Conservation (phyloP, 2,329 filamentous ascomycete genomes). For the Claviceps sp. region DNA sequence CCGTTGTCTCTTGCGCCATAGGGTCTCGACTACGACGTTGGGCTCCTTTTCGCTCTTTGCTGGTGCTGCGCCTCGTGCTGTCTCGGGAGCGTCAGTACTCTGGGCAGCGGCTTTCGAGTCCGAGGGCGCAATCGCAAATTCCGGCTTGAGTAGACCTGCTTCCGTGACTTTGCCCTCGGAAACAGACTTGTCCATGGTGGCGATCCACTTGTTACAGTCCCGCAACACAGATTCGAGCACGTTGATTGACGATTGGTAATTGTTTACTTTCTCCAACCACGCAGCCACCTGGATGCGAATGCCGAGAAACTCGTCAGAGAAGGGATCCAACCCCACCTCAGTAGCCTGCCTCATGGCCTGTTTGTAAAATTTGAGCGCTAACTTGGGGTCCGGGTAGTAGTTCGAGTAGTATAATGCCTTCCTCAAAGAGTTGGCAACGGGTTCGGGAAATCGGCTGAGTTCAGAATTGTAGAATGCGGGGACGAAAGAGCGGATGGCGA, state of each 20-base stretch:
- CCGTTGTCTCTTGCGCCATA: conserved; percentile 47
- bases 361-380: conserved; percentile 73
- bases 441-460: conserved; percentile 49
- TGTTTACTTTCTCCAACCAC: conserved; percentile 65
- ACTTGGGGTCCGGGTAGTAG: conserved; percentile 56
- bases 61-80: conserved; percentile 9
- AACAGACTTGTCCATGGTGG: conserved; percentile 36
- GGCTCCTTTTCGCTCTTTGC: neutral
- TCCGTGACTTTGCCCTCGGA: conserved; percentile 32
- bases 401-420: conserved; percentile 81
- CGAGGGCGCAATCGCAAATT: conserved; percentile 2
- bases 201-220: conserved; percentile 54
- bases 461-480: conserved; percentile 41
- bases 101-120: conserved; percentile 1
- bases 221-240: conserved; percentile 63
- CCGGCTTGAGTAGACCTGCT: conserved; percentile 20
- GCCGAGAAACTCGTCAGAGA: conserved; percentile 81
- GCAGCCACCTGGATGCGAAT: conserved; percentile 71
- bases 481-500: conserved; percentile 32
- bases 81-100: neutral
- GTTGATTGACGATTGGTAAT: conserved; percentile 56
- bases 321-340: conserved; percentile 68
- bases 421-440: conserved; percentile 65
- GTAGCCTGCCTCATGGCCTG: conserved; percentile 62
- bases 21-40: conserved; percentile 25